Conservation (phyloP, 176 grass and related monocot genomes). For the Zoysia pacifica region DNA sequence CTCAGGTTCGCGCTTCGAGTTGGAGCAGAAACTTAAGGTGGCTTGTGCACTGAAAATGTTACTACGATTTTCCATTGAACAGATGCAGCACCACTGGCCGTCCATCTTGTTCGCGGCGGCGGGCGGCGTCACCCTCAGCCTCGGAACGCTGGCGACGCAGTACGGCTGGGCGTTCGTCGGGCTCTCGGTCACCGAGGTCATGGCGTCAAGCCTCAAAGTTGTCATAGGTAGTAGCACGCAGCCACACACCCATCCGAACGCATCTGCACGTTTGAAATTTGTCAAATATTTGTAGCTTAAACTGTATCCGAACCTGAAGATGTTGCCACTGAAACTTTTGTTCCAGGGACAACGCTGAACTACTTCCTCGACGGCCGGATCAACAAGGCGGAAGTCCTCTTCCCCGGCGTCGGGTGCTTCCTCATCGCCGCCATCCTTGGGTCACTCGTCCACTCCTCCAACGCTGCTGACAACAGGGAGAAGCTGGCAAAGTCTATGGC, state of each 20-base stretch:
- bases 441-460: slow-evolving; percentile 87
- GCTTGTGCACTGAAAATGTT: neutral
- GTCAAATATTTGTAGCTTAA: neutral
- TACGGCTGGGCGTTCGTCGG: slow-evolving; percentile 93
- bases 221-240: slow-evolving; percentile 64
- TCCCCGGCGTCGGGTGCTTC: slow-evolving; percentile 85
- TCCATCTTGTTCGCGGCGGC: slow-evolving; percentile 76
- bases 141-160: slow-evolving; percentile 89
- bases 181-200: slow-evolving; percentile 86
- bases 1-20: slow-evolving; percentile 38
- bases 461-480: slow-evolving; percentile 80
- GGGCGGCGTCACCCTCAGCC: slow-evolving; percentile 74
- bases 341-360: slow-evolving; percentile 81
- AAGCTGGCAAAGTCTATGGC: slow-evolving; percentile 57
- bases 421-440: slow-evolving; percentile 84
- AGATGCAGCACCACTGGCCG: slow-evolving; percentile 71
- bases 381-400: slow-evolving; percentile 89
- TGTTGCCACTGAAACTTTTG: neutral
- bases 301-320: slow-evolving; percentile 1
- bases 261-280: neutral
- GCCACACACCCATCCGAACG: neutral
- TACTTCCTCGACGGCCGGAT: slow-evolving; percentile 89
- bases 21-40: neutral
- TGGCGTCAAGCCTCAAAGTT: slow-evolving; percentile 83
- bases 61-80: neutral